A percentile compares a stretch with the other conserved stretches of the same genome.
phyloP scores from a whole-genome alignment of 2,329 filamentous ascomycete species.

The Colletotrichum brevisporum region DNA sequence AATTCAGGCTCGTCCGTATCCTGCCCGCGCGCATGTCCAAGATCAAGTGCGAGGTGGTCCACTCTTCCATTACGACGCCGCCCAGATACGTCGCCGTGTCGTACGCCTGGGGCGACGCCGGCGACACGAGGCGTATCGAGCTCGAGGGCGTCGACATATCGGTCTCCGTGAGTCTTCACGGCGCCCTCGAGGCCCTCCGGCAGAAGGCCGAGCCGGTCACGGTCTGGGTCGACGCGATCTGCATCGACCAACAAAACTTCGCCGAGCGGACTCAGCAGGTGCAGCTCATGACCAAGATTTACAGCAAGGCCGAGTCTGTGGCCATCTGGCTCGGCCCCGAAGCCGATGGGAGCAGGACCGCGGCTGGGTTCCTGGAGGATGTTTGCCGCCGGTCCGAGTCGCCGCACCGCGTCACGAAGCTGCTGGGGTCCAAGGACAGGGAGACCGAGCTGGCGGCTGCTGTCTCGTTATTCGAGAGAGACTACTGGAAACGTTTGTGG shows the following conservation, averaged over 20 bases:
- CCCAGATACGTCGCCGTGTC: constrained; percentile 49
- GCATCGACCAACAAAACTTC: constrained; percentile 28
- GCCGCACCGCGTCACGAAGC: constrained; percentile 14
- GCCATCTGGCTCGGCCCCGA: constrained; percentile 44
- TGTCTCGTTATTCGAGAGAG: constrained; percentile 49
- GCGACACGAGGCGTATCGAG: constrained; percentile 40
- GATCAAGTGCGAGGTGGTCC: constrained; percentile 40
- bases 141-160: constrained; percentile 37
- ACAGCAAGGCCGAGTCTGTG: constrained; percentile 39
- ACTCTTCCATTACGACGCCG: constrained; percentile 35
- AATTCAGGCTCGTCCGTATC: constrained; percentile 40
- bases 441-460: constrained; percentile 43
- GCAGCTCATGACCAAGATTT: constrained; percentile 42
- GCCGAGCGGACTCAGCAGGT: constrained; percentile 24
- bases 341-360: constrained; percentile 38
- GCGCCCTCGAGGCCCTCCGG: constrained; percentile 42
- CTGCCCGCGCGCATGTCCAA: constrained; percentile 37
- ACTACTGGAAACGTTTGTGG: constrained; percentile 54
- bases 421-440: constrained; percentile 36
- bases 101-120: constrained; percentile 51
- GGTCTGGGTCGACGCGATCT: constrained; percentile 48
- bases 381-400: constrained; percentile 14
- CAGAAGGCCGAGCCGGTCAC: constrained; percentile 26
- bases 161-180: constrained; percentile 42
- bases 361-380: constrained; percentile 37